These are phyloP conservation scores for Curvularia sp. DNA, from an alignment of 2,329 filamentous ascomycete species.

Conservation along the genomic window DNA sequence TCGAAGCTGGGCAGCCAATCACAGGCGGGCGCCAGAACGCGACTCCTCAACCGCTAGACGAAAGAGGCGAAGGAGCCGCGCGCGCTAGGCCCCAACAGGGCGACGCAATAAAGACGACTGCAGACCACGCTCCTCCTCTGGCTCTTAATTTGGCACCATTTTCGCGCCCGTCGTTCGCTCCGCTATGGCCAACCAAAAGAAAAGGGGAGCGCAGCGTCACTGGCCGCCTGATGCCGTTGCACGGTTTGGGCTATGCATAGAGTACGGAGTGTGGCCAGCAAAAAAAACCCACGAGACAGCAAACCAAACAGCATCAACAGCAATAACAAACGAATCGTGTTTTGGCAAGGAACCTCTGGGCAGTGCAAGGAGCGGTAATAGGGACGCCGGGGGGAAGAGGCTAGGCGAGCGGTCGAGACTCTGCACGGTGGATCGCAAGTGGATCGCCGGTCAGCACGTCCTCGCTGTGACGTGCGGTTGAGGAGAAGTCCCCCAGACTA, in stretches of 20 bases:
- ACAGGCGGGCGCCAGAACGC: slow-evolving; percentile 5
- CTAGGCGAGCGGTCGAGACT: slow-evolving; percentile 19
- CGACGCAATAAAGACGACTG: slow-evolving; percentile 18
- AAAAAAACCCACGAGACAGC: neutral
- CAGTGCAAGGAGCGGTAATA: slow-evolving; percentile 21
- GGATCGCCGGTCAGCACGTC: slow-evolving; percentile 18
- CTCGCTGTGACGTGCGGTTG: slow-evolving; percentile 6
- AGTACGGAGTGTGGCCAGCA: neutral
- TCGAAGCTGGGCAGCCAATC: slow-evolving; percentile 14
- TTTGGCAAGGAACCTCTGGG: slow-evolving; percentile 5
- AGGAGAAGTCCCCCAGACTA: slow-evolving; percentile 15
- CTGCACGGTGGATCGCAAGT: slow-evolving; percentile 9
- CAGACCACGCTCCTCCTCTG: slow-evolving; percentile 18
- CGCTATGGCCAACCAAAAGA: neutral
- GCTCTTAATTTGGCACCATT: slow-evolving; percentile 13
- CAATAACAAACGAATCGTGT: slow-evolving; percentile 9
- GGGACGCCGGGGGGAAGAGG: slow-evolving; percentile 14
- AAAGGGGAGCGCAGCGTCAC: neutral
- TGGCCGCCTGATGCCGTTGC: neutral
- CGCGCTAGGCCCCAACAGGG: slow-evolving; percentile 26
- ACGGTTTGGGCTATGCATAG: neutral
- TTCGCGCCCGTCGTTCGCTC: neutral
- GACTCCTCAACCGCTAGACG: slow-evolving; percentile 9
- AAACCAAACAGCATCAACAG: slow-evolving; percentile 4
- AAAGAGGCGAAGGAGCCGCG: slow-evolving; percentile 11